Percentiles rank a stretch among this genome's conserved stretches.
phyloP scores from a whole-genome alignment of 148 eudicot species.

The Hydrangea macrophylla region DNA sequence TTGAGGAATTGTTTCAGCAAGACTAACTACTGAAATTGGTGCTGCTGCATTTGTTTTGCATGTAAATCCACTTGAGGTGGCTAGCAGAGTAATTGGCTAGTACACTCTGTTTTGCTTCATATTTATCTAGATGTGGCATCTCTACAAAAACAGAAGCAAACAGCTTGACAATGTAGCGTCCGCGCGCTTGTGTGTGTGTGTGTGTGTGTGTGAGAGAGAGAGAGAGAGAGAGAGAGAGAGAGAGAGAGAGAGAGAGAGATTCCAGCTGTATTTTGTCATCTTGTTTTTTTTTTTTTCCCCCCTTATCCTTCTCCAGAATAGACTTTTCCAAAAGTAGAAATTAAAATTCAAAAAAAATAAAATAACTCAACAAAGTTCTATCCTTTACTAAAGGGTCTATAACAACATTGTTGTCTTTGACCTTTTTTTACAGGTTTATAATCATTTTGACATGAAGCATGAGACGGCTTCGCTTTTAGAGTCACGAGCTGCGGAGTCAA shows the following conservation, averaged over 20 bases:
- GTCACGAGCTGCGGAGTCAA: slow-evolving; percentile 74
- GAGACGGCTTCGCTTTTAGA: slow-evolving; percentile 86
- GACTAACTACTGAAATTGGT: slow-evolving; percentile 1
- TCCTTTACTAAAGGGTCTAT: neutral
- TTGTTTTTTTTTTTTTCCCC: neutral
- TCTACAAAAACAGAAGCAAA: neutral
- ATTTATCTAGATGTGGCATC: neutral
- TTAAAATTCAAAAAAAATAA: too few species aligned
- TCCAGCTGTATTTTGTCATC: neutral
- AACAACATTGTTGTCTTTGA: slow-evolving; percentile 4
- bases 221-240: too few species aligned
- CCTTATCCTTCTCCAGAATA: neutral
- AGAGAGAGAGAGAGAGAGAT: too few species aligned
- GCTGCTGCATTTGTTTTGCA: slow-evolving; percentile 4
- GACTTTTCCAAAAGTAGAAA: too few species aligned
- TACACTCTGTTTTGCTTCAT: neutral
- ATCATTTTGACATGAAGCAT: slow-evolving; percentile 94
- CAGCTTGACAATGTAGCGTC: too few species aligned
- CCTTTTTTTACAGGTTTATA: slow-evolving; percentile 64
- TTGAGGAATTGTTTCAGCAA: too few species aligned
- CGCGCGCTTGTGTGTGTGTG: too few species aligned
- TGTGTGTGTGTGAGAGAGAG: too few species aligned
- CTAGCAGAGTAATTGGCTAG: neutral
- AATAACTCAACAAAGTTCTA: too few species aligned
- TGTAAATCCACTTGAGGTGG: neutral